Conservation (phyloP, 2,329 filamentous ascomycete genomes). For the Stachybotrys chartarum region DNA sequence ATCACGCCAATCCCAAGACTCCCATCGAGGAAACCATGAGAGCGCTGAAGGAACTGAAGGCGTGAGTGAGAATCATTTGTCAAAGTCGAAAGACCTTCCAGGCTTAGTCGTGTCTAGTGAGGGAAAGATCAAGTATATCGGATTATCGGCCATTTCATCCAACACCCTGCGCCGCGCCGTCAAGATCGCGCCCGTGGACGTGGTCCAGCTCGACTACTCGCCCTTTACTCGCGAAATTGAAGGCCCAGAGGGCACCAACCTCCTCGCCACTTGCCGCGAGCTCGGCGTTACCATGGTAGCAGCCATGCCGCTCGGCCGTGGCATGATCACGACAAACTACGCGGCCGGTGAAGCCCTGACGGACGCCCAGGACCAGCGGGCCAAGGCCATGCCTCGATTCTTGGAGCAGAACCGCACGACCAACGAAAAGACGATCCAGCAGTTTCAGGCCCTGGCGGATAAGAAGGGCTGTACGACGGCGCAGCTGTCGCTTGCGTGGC, state of each 20-base stretch:
- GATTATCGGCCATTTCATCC: conserved; percentile 38
- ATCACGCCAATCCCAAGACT: conserved; percentile 11
- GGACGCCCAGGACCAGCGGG: neutral
- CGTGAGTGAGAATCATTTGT: conserved; percentile 7
- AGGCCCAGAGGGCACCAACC: conserved; percentile 29
- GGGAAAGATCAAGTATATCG: conserved; percentile 47
- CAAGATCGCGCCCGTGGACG: conserved; percentile 38
- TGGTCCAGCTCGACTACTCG: conserved; percentile 45
- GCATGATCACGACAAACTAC: conserved; percentile 34
- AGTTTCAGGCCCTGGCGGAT: conserved; percentile 39
- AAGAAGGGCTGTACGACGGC: conserved; percentile 44
- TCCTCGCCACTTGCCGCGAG: conserved; percentile 45
- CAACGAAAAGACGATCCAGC: conserved; percentile 44
- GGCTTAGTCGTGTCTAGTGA: conserved; percentile 17
- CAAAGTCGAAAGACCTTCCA: neutral
- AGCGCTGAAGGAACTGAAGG: conserved; percentile 34
- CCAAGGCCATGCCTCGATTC: conserved; percentile 7
- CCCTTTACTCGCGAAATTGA: conserved; percentile 52
- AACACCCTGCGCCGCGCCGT: conserved; percentile 40
- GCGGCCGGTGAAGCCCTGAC: conserved; percentile 11
- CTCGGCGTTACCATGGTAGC: conserved; percentile 47
- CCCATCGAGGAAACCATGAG: conserved; percentile 38
- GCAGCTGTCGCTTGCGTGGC: conserved; percentile 54
- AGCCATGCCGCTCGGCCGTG: conserved; percentile 51
- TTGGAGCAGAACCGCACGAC: conserved; percentile 23